Conservation (phyloP, 768 basidiomycete species). For the Rubroboletus pulcherrimus region DNA sequence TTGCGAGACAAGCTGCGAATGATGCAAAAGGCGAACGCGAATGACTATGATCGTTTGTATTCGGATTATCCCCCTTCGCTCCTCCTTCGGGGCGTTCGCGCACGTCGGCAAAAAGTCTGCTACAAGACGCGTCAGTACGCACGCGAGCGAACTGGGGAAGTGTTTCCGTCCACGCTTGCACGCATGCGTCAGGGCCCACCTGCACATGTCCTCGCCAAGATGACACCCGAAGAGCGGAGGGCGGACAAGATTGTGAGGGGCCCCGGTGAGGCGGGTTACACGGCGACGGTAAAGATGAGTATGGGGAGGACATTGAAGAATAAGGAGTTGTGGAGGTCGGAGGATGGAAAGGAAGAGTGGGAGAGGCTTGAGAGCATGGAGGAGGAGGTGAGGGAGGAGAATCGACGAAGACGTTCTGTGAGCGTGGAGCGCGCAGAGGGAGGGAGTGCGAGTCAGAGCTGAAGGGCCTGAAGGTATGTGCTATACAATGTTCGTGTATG, state of each 20-base stretch:
- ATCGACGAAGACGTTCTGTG: slow-evolving; percentile 16
- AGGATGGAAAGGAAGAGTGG: slow-evolving; percentile 28
- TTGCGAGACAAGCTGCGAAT: slow-evolving; percentile 29
- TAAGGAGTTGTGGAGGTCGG: slow-evolving; percentile 32
- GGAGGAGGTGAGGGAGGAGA: slow-evolving; percentile 29
- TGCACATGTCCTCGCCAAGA: slow-evolving; percentile 50
- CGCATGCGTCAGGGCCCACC: slow-evolving; percentile 59
- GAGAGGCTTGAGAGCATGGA: slow-evolving; percentile 27
- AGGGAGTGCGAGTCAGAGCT: not conserved
- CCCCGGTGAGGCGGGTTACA: slow-evolving; percentile 67
- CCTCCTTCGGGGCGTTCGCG: slow-evolving; percentile 46
- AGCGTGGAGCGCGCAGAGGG: not conserved
- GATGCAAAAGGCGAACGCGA: slow-evolving; percentile 34
- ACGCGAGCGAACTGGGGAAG: slow-evolving; percentile 63
- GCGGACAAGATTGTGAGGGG: slow-evolving; percentile 49
- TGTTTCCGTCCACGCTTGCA: slow-evolving; percentile 43
- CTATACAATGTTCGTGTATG: not conserved
- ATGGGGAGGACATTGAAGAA: slow-evolving; percentile 48
- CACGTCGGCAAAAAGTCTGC: slow-evolving; percentile 54
- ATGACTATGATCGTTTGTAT: slow-evolving; percentile 40
- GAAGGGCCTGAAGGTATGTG: slow-evolving; percentile 4
- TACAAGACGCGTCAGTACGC: slow-evolving; percentile 63
- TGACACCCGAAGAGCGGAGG: slow-evolving; percentile 46
- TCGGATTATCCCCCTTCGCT: slow-evolving; percentile 48
- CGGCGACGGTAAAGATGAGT: slow-evolving; percentile 56